phyloP scores from a whole-genome alignment of 2,329 filamentous ascomycete genomes.

The Rutstroemia sp. region DNA sequence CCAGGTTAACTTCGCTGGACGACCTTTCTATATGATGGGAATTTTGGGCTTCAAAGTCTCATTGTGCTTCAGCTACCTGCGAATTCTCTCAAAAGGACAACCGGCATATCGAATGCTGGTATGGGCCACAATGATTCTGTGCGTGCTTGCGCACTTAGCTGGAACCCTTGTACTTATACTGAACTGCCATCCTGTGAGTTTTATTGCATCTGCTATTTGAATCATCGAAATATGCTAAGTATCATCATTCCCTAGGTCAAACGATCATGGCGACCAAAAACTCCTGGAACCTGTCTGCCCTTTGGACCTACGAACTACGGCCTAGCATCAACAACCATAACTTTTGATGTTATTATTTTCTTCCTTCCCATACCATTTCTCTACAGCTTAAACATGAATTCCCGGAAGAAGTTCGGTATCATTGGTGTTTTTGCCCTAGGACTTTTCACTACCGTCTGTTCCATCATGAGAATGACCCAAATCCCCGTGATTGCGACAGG shows the following conservation, averaged over 20 bases:
- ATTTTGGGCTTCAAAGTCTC: conserved; percentile 11
- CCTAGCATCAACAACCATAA: background rate
- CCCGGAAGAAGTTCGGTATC: conserved; percentile 10
- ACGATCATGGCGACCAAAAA: background rate
- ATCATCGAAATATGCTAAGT: background rate
- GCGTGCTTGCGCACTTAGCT: background rate
- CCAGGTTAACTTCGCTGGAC: conserved; percentile 11
- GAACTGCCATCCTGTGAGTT: background rate
- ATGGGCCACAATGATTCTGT: background rate
- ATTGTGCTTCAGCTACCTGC: conserved; percentile 12
- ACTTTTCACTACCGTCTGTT: conserved; percentile 11
- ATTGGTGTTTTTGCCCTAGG: conserved; percentile 14
- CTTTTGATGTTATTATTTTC: conserved; percentile 12
- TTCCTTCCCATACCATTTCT: conserved; percentile 14
- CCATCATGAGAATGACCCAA: conserved; percentile 2
- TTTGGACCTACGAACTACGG: background rate
- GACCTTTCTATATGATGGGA: conserved; percentile 12
- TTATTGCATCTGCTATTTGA: background rate
- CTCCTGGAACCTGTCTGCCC: background rate
- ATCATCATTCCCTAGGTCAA: background rate
- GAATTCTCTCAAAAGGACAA: conserved; percentile 10
- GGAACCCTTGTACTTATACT: background rate
- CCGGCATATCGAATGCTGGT: conserved; percentile 1
- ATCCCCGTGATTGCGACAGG: conserved; percentile 28
- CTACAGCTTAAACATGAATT: conserved; percentile 10